Evolutionary conservation across 1,284 basidiomycete genomes (phyloP).

Genomic region (Takashimella tepidaria): DNA sequence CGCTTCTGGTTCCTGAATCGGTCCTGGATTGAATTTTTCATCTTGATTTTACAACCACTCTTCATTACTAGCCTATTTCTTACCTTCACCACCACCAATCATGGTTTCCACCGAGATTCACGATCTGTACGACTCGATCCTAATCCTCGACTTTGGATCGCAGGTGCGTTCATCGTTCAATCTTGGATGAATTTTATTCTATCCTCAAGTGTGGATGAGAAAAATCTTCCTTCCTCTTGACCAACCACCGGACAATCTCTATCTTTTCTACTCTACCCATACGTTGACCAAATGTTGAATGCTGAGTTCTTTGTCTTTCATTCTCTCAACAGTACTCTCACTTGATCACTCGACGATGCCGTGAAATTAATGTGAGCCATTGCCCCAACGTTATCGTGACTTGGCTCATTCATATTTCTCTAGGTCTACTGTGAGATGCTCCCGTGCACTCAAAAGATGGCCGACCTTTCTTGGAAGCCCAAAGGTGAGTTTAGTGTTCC

Average conservation of each 20-base stretch:
- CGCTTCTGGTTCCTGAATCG: too few species aligned
- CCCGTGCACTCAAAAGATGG: conserved; percentile 91
- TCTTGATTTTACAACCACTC: too few species aligned
- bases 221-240: background rate
- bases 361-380: conserved; percentile 68
- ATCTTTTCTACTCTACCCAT: background rate
- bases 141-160: conserved; percentile 97
- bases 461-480: conserved; percentile 86
- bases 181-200: too few species aligned
- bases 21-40: too few species aligned
- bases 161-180: conserved; percentile 60
- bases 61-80: conserved; percentile 1
- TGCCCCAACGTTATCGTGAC: too few species aligned
- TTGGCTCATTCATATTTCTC: too few species aligned
- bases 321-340: conserved; percentile 78
- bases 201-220: too few species aligned
- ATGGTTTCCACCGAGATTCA: conserved; percentile 61
- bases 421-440: conserved; percentile 93
- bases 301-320: background rate
- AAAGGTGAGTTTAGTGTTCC: conserved; percentile 59
- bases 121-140: conserved; percentile 91
- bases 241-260: too few species aligned
- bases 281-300: background rate
- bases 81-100: conserved; percentile 3
- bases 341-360: conserved; percentile 94